Conservation (phyloP, 805 yeast species). For the Candida orba region DNA sequence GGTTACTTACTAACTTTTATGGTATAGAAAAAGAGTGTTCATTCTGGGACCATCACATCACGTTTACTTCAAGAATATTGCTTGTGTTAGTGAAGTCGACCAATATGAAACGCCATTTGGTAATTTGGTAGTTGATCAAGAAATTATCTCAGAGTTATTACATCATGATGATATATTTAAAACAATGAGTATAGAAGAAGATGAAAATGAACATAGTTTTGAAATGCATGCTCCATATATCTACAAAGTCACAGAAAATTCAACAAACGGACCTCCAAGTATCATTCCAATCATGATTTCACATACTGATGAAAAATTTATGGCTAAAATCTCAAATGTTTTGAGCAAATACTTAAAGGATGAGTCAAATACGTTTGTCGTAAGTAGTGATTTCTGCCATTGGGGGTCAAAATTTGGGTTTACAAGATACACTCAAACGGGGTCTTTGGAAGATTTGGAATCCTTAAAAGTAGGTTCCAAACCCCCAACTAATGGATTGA, state of each 20-base stretch:
- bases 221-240: conserved; percentile 91
- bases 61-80: conserved; percentile 62
- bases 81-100: conserved; percentile 44
- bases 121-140: conserved; percentile 54
- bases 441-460: conserved; percentile 13
- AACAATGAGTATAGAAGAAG: conserved; percentile 51
- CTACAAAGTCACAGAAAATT: conserved; percentile 36
- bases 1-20: background rate
- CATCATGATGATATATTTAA: conserved; percentile 38
- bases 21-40: conserved; percentile 51
- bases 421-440: conserved; percentile 36
- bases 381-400: conserved; percentile 92
- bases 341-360: conserved; percentile 49
- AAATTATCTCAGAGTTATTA: conserved; percentile 31
- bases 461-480: conserved; percentile 6
- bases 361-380: conserved; percentile 57
- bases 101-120: conserved; percentile 82
- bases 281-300: conserved; percentile 82
- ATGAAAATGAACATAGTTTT: conserved; percentile 83
- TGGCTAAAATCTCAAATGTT: conserved; percentile 38
- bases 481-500: conserved; percentile 20
- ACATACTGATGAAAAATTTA: conserved; percentile 38
- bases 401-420: conserved; percentile 75
- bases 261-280: conserved; percentile 29
- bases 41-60: conserved; percentile 93